phyloP scores from a whole-genome alignment of 768 basidiomycete genomes.

The Suillus variegatus region DNA sequence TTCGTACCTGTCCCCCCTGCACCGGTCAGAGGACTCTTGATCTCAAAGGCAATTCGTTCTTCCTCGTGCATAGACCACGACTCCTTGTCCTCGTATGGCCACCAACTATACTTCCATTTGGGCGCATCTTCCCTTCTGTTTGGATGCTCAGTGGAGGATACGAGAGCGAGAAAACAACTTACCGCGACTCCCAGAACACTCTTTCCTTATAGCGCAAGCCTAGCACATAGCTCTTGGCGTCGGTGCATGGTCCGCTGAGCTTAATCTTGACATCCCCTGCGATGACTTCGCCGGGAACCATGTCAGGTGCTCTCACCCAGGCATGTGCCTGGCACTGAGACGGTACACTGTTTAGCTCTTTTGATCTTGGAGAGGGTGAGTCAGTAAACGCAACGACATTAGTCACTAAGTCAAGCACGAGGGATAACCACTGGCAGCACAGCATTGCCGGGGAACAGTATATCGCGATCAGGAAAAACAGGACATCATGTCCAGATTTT shows the following conservation, averaged over 20 bases:
- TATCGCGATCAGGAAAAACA: neutral
- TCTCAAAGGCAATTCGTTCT: conserved; percentile 20
- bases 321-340: conserved; percentile 1
- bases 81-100: conserved; percentile 10
- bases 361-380: neutral
- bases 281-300: conserved; percentile 4
- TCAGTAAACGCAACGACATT: neutral
- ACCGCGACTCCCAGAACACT: neutral
- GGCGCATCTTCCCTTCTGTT: conserved; percentile 5
- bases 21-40: conserved; percentile 1
- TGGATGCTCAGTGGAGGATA: neutral
- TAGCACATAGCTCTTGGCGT: neutral
- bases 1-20: neutral
- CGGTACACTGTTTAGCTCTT: neutral
- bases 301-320: conserved; percentile 9
- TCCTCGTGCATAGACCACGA: conserved; percentile 21
- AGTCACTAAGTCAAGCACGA: neutral
- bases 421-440: neutral
- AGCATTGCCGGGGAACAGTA: neutral
- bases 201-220: conserved; percentile 8
- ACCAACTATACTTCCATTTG: neutral
- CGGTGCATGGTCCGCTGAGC: neutral
- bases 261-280: conserved; percentile 2
- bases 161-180: neutral
- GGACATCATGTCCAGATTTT: neutral